Base-by-base conservation (phyloP, 1,139 yeast species). In the Insectozyma bohioensis region DNA sequence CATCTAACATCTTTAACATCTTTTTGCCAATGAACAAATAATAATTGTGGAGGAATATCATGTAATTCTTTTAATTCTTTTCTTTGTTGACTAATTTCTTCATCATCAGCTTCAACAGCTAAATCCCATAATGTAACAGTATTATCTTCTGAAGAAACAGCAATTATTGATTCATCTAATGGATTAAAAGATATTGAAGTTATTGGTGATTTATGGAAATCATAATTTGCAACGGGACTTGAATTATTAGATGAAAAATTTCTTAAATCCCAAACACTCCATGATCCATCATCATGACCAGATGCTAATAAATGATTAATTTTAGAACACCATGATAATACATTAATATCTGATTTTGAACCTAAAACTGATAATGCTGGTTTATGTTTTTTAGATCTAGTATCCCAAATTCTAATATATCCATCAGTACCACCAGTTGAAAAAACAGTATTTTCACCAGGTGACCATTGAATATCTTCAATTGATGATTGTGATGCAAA, bases 191-290 rank as follows among this genome's bases (percentile, higher is more conserved):
- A 85, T 45, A 92, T 87, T 4, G 96, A 83, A 2, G 98, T 94
- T 49, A 92, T 75, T 18, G 98, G 85, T 30, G 94, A 78, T 58
- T 86, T 85, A 65, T 94, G 98, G 85, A 92, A 94, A 49, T 85
- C 87, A 54, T 92, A 92, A 48, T 84, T 83, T 6, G 96, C 97
- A 20, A 90, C 97, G 11, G 95, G 94, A 12, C 78, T 63, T 17
- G 62, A 53, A 15, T 75, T 61, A 12, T 35, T 21, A 19, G 30
- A 33, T 29, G 68, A 63, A 64, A 94, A 88, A 48, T 78, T 84
- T 56, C 98, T 82, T 61, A 92, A 72, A 66, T 92, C 99, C 98
- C 99, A 92, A 26, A 92, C 94, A 34, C 95, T 88, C 96, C 97
- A 92, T 20, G 81, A 66, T 41, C 99, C 99, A 57, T 88, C 96